Conservation (phyloP, 495 filamentous ascomycete species). For the Aspergillus coremiiformis region DNA sequence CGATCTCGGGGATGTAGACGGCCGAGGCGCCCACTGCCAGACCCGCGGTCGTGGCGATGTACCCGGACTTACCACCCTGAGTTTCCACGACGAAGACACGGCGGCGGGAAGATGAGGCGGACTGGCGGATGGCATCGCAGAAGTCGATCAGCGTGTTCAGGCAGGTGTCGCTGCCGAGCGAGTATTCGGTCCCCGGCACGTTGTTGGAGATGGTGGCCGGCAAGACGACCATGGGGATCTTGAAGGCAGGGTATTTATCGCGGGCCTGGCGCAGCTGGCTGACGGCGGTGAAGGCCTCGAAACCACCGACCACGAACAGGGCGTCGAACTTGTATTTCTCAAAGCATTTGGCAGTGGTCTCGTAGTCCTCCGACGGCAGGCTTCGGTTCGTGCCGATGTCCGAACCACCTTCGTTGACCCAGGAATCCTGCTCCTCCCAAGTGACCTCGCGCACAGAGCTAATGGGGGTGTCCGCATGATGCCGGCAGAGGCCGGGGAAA, state of each 20-base stretch:
- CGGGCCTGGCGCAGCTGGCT: conserved; percentile 77
- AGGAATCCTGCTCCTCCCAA: conserved; percentile 92
- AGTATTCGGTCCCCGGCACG: conserved; percentile 96
- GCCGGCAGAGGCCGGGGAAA: conserved; percentile 88
- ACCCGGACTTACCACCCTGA: conserved; percentile 90
- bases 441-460: conserved; percentile 75
- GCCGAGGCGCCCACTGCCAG: conserved; percentile 86
- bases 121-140: conserved; percentile 96
- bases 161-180: conserved; percentile 92
- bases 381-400: conserved; percentile 98
- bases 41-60: conserved; percentile 85
- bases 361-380: conserved; percentile 74
- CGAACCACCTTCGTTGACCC: conserved; percentile 93
- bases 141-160: conserved; percentile 93
- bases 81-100: conserved; percentile 97
- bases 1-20: conserved; percentile 96
- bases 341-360: conserved; percentile 77
- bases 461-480: conserved; percentile 73
- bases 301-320: conserved; percentile 88
- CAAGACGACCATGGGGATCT: conserved; percentile 85
- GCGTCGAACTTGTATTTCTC: conserved; percentile 82
- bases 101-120: conserved; percentile 82
- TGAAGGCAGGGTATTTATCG: conserved; percentile 70
- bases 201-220: conserved; percentile 99
- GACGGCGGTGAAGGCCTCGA: conserved; percentile 92